These are phyloP conservation scores for Neocatenulostroma microsporum DNA, from an alignment of 2,329 filamentous ascomycete genomes.

Conservation along the genomic window DNA sequence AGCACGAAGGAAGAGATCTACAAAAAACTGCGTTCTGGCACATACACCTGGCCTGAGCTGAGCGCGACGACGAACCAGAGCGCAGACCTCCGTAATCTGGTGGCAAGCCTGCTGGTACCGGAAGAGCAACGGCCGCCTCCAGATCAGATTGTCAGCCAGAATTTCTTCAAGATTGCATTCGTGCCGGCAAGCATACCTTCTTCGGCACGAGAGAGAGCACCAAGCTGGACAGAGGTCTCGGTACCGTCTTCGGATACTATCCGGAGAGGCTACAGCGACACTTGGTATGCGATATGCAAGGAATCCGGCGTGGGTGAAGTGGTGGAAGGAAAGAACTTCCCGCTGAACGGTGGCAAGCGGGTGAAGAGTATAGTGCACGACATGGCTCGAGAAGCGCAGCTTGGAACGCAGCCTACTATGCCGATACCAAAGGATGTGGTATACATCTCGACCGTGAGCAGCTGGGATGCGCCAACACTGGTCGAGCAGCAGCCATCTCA, in stretches of 20 bases:
- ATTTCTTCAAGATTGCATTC: slow-evolving; percentile 70
- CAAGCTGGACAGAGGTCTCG: slow-evolving; percentile 40
- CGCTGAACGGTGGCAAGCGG: slow-evolving; percentile 39
- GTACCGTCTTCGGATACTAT: slow-evolving; percentile 38
- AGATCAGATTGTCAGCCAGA: slow-evolving; percentile 69
- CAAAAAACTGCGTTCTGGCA: slow-evolving; percentile 56
- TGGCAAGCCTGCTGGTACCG: slow-evolving; percentile 66
- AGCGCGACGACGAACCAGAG: slow-evolving; percentile 61
- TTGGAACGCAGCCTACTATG: slow-evolving; percentile 41
- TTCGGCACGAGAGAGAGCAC: slow-evolving; percentile 38
- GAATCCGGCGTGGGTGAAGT: slow-evolving; percentile 44
- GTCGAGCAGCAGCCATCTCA: slow-evolving; percentile 28
- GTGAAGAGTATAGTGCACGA: slow-evolving; percentile 45
- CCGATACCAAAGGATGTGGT: slow-evolving; percentile 43
- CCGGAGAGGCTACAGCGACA: slow-evolving; percentile 42
- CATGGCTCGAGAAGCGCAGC: slow-evolving; percentile 42
- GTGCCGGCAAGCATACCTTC: slow-evolving; percentile 52
- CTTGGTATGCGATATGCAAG: slow-evolving; percentile 44
- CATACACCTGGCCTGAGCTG: slow-evolving; percentile 70
- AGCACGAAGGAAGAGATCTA: slow-evolving; percentile 82
- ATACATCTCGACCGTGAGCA: slow-evolving; percentile 34
- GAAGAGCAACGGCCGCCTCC: slow-evolving; percentile 67
- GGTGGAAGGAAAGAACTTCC: slow-evolving; percentile 39
- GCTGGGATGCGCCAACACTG: slow-evolving; percentile 32
- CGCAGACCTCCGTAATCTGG: slow-evolving; percentile 70